Conservation (phyloP, 768 basidiomycete genomes). For the Hebeloma cylindrosporum region DNA sequence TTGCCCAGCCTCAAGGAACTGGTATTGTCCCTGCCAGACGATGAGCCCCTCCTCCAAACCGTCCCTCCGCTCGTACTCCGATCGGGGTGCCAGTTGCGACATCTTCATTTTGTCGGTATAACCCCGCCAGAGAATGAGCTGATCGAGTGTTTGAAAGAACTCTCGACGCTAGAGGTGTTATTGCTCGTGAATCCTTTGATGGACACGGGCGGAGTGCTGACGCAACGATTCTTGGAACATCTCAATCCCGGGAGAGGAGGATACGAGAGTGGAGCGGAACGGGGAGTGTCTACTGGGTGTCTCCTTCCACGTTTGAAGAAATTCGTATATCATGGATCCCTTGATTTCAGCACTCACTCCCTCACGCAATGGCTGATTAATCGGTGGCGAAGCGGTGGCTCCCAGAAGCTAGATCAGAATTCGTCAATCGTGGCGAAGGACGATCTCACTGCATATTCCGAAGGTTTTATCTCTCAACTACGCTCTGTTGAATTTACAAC, state of each 20-base stretch:
- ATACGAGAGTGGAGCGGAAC: neutral
- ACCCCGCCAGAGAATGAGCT: constrained; percentile 19
- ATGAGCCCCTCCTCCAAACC: constrained; percentile 11
- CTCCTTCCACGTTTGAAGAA: constrained; percentile 8
- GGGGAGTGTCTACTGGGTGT: neutral
- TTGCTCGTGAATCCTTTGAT: constrained; percentile 20
- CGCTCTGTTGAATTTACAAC: constrained; percentile 18
- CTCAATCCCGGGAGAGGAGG: constrained; percentile 12
- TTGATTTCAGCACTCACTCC: constrained; percentile 12
- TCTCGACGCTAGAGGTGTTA: constrained; percentile 14
- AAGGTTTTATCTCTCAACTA: too few species aligned
- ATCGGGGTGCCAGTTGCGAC: constrained; percentile 14
- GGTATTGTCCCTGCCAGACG: constrained; percentile 19
- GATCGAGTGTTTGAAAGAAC: constrained; percentile 13
- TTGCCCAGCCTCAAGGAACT: constrained; percentile 19
- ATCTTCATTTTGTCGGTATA: constrained; percentile 22
- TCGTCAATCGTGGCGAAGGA: too few species aligned
- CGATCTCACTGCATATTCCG: too few species aligned
- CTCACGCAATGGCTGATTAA: constrained; percentile 14
- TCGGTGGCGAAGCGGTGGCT: constrained; percentile 12
- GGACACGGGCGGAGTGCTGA: constrained; percentile 18
- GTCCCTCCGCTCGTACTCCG: constrained; percentile 17
- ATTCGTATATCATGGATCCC: constrained; percentile 21
- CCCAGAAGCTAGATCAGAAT: neutral
- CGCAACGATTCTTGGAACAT: constrained; percentile 13